phyloP scores from a whole-genome alignment of 257 asterid genomes.

The Capsicum chinense region DNA sequence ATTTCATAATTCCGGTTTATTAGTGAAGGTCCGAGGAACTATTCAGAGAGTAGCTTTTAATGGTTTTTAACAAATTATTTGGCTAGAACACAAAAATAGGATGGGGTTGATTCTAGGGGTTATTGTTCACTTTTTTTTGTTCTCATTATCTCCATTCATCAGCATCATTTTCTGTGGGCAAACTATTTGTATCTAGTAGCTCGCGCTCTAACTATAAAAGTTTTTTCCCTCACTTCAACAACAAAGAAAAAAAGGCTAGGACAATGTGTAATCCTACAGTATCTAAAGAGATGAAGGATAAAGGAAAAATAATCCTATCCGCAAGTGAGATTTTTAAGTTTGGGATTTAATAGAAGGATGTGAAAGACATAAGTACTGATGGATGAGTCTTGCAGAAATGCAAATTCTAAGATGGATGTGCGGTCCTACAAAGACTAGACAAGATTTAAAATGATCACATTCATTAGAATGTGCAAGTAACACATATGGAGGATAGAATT shows the following conservation, averaged over 20 bases:
- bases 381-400: not conserved
- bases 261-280: not conserved
- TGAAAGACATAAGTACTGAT: not conserved
- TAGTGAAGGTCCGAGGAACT: not conserved
- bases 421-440: no score
- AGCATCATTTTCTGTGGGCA: not conserved
- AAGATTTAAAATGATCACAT: no score
- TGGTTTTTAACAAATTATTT: not conserved
- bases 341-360: not conserved
- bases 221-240: not conserved
- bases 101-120: not conserved
- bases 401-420: no score
- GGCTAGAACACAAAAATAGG: not conserved
- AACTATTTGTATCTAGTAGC: conserved; percentile 1
- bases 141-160: not conserved
- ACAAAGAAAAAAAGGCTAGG: not conserved
- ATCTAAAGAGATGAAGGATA: not conserved
- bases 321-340: not conserved
- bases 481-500: no score
- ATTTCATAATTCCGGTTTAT: not conserved
- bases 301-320: not conserved
- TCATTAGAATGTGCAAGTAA: no score
- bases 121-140: not conserved
- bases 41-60: not conserved
- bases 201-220: not conserved